Base-by-base conservation (phyloP, 305 asterid species). In the Fraxinus albicans region DNA sequence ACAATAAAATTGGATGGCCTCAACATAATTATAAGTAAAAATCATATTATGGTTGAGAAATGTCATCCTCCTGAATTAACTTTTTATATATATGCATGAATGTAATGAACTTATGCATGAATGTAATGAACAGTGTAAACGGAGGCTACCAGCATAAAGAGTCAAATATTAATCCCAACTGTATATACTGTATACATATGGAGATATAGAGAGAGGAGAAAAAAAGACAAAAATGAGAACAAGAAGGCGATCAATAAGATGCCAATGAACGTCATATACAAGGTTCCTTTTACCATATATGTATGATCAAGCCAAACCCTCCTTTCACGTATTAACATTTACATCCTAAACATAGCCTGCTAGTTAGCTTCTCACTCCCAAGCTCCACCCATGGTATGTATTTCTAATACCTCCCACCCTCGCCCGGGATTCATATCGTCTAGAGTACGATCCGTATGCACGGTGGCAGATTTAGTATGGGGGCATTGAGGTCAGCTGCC, bases 311-410 rank as follows among this genome's bases (percentile, higher is more conserved):
- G 29, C 27, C 85, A 25, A 75, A 42, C 82, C 55, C 47, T 65
- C 55, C 17, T 63, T 13, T 76, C 40, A 4, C 75, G 5, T 19
- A 38, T 44, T 27, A n/a, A 67, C 74, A 19, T 74, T 27, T 33
- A 74, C 75, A 80, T 67, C 69, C n/a, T 35, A 42, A 40, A 58
- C 8, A 69, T 80, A 65, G 58, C 0, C 44, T 44, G 34, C 19
- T 77, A 10, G 25, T 53, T 9, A 73, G 70, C 82, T 77, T 47
- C 58, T 47, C 33, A 47, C 76, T 67, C 47, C 73, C 47, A 38
- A 17, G 15, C 78, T 67, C 83, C 83, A 82, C 3, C 84, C 58
- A 89, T 89, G 92, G 92, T 89, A 86, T 81, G 9, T 50, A 9
- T 69, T 58, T 34, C 17, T 31, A 34, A 4, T 8, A 53, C 27